Percentiles rank a stretch among this genome's conserved stretches.
phyloP scores from a whole-genome alignment of 768 basidiomycete genomes.

The Boletus bicolor region DNA sequence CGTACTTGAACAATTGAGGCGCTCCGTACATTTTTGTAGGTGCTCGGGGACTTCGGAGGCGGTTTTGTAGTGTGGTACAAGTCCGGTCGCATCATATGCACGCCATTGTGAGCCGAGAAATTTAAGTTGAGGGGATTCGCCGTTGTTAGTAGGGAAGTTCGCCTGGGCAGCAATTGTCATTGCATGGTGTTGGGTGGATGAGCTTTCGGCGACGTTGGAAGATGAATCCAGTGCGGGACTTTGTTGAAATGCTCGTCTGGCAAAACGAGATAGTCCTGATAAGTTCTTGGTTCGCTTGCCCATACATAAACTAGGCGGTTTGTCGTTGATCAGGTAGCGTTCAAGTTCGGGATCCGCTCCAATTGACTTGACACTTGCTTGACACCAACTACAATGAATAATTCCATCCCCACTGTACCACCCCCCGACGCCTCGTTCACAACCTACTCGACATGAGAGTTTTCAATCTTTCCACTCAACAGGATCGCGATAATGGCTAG shows the following conservation, averaged over 20 bases:
- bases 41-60: constrained; percentile 69
- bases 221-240: neutral
- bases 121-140: constrained; percentile 25
- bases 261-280: constrained; percentile 44
- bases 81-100: constrained; percentile 64
- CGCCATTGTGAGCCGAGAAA: constrained; percentile 30
- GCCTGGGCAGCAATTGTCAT: neutral
- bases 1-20: neutral
- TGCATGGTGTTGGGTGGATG: neutral
- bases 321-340: neutral
- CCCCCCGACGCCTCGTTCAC: neutral
- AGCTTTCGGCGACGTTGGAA: neutral
- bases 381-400: no score
- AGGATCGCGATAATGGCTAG: neutral
- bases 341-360: neutral
- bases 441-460: neutral
- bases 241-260: constrained; percentile 37
- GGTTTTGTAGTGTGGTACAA: constrained; percentile 69
- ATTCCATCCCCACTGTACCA: neutral
- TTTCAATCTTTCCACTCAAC: neutral
- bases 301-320: constrained; percentile 20
- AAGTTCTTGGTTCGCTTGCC: constrained; percentile 41
- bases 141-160: neutral
- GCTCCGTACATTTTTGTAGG: constrained; percentile 70
- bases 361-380: no score